Conservation (phyloP, 805 yeast genomes). For the Cyberlindnera xylosilytica region DNA sequence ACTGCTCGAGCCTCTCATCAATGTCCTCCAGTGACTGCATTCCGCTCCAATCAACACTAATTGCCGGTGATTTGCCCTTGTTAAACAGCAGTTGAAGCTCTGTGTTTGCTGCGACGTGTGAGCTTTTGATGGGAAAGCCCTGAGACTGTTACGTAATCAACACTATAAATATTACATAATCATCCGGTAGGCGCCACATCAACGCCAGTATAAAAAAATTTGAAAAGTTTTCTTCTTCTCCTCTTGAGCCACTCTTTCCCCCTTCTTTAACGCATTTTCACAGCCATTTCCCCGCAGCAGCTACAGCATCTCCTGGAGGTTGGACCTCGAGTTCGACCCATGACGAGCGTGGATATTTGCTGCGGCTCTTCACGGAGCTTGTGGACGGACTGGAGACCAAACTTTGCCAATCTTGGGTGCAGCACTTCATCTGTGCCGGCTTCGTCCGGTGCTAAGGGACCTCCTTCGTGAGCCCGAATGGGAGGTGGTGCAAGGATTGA, state of each 20-base stretch:
- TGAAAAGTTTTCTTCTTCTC: not conserved
- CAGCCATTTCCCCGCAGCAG: slow-evolving; percentile 59
- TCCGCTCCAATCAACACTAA: not conserved
- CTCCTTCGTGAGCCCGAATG: slow-evolving; percentile 79
- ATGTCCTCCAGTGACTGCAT: slow-evolving; percentile 3
- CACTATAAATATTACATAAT: too few species aligned
- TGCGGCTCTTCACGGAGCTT: slow-evolving; percentile 21
- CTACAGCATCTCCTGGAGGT: slow-evolving; percentile 67
- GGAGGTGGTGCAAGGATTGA: slow-evolving; percentile 54
- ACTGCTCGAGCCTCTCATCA: not conserved
- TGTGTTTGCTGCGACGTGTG: not conserved
- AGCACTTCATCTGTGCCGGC: slow-evolving; percentile 54
- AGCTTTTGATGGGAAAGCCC: not conserved
- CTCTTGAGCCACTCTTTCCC: not conserved
- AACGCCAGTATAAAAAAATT: too few species aligned
- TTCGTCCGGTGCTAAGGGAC: slow-evolving; percentile 53
- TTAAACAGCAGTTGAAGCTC: too few species aligned
- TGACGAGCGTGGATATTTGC: slow-evolving; percentile 59
- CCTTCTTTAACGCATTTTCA: slow-evolving; percentile 49
- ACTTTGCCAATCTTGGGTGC: slow-evolving; percentile 69
- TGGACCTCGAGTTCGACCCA: slow-evolving; percentile 69
- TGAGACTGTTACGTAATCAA: not conserved
- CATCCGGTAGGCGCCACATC: not conserved
- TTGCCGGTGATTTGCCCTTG: slow-evolving; percentile 2
- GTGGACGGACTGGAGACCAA: slow-evolving; percentile 60